phyloP scores from a whole-genome alignment of 2,329 filamentous ascomycete genomes.

The Ophiostoma sp. region DNA sequence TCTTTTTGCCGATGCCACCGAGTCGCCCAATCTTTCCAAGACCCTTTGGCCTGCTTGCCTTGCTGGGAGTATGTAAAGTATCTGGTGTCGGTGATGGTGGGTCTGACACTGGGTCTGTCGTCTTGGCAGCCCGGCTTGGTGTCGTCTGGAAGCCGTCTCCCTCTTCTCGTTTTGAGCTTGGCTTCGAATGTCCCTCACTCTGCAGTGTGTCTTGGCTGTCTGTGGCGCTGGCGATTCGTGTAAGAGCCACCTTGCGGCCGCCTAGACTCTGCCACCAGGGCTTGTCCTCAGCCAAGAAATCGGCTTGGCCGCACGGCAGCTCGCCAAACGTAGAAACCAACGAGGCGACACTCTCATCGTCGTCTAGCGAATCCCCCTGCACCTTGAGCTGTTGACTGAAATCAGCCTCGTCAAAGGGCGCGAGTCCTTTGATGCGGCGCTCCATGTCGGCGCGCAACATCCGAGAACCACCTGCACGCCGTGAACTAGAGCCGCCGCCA shows the following conservation, averaged over 20 bases:
- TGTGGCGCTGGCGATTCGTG: conserved; percentile 19
- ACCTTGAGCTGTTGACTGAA: conserved; percentile 33
- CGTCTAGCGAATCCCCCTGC: conserved; percentile 36
- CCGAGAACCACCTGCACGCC: conserved; percentile 39
- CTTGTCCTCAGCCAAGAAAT: conserved; percentile 28
- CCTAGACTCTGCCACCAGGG: conserved; percentile 46
- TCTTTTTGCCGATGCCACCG: conserved; percentile 33
- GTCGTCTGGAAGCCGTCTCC: conserved; percentile 16
- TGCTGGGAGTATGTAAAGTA: background rate
- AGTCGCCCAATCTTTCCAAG: conserved; percentile 21
- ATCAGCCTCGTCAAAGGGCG: conserved; percentile 40
- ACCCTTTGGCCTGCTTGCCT: background rate
- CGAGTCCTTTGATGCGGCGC: conserved; percentile 48
- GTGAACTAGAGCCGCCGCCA: conserved; percentile 27
- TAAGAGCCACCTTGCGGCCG: conserved; percentile 29
- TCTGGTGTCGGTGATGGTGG: conserved; percentile 21
- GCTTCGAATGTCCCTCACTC: background rate
- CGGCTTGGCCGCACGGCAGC: conserved; percentile 26
- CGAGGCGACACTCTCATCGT: conserved; percentile 24
- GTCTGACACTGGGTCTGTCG: background rate
- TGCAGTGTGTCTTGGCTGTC: background rate
- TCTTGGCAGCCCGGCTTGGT: background rate
- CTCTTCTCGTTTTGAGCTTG: background rate
- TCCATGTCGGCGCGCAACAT: conserved; percentile 42
- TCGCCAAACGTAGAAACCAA: conserved; percentile 24